Evolutionary conservation across 495 filamentous ascomycete genomes (phyloP).

Genomic region (Aspergillus haitiensis): DNA sequence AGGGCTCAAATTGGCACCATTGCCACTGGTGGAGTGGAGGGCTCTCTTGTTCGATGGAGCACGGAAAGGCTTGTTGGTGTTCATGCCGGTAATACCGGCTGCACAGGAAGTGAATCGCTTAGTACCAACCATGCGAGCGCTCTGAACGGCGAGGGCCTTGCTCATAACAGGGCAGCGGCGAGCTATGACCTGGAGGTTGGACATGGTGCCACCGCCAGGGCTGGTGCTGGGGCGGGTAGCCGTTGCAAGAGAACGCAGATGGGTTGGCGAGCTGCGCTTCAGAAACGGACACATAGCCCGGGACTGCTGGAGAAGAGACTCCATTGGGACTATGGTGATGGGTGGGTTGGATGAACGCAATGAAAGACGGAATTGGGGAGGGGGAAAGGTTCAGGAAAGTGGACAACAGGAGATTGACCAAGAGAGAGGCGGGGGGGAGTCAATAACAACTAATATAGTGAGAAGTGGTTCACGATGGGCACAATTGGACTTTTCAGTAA

Average conservation of each 20-base stretch:
- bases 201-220: conserved; percentile 87
- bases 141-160: conserved; percentile 91
- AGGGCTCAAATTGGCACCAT: conserved; percentile 72
- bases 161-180: conserved; percentile 98
- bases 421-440: conserved; percentile 4
- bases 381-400: conserved; percentile 3
- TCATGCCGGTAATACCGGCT: conserved; percentile 36
- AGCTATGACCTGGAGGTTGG: conserved; percentile 91
- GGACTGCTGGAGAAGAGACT: conserved; percentile 89
- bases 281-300: conserved; percentile 96
- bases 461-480: conserved; percentile 7
- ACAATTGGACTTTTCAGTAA: conserved; percentile 9
- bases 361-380: conserved; percentile 13
- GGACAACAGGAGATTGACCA: background rate
- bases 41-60: conserved; percentile 57
- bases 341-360: conserved; percentile 11
- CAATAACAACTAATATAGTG: conserved; percentile 3
- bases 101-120: conserved; percentile 49
- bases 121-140: conserved; percentile 54
- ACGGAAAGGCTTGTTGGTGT: conserved; percentile 37
- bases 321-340: conserved; percentile 58
- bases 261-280: conserved; percentile 86
- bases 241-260: conserved; percentile 86
- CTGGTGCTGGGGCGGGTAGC: conserved; percentile 66
- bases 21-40: conserved; percentile 73